Conservation (phyloP, 2,329 filamentous ascomycete genomes). For the Nemania serpens region DNA sequence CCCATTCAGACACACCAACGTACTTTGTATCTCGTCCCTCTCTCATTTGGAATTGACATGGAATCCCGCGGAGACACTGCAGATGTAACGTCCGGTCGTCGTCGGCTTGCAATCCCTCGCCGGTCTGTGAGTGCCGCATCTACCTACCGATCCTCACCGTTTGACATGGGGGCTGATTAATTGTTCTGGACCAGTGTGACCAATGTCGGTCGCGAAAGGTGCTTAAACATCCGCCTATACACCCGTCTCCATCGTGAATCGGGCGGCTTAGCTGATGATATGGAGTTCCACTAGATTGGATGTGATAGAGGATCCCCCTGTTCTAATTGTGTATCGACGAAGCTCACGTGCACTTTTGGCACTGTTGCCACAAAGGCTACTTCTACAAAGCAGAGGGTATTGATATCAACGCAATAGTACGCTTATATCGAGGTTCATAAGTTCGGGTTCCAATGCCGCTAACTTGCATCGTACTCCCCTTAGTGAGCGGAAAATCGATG, state of each 20-base stretch:
- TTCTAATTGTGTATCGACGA: conserved; percentile 43
- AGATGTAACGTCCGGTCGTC: conserved; percentile 14
- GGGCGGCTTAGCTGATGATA: not conserved
- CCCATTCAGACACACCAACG: not conserved
- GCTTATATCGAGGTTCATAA: not conserved
- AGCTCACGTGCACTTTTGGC: conserved; percentile 43
- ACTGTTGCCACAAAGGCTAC: conserved; percentile 32
- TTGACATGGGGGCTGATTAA: conserved; percentile 11
- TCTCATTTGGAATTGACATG: not conserved
- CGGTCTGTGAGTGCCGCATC: conserved; percentile 32
- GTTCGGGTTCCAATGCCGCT: not conserved
- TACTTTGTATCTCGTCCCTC: not conserved
- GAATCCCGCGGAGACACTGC: conserved; percentile 25
- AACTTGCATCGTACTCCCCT: not conserved
- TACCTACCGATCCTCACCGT: not conserved
- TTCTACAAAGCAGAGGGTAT: conserved; percentile 41
- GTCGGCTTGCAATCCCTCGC: conserved; percentile 31
- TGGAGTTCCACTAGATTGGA: conserved; percentile 31
- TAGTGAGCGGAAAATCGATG: conserved; percentile 46
- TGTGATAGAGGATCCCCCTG: conserved; percentile 42
- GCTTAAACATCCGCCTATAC: conserved; percentile 17
- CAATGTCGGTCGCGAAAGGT: conserved; percentile 41
- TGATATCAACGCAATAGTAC: conserved; percentile 46
- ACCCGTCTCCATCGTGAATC: not conserved
- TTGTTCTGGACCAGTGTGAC: conserved; percentile 36